Evolutionary conservation across 345 rosid genomes (phyloP).

Genomic region (Boechera retrofracta): DNA sequence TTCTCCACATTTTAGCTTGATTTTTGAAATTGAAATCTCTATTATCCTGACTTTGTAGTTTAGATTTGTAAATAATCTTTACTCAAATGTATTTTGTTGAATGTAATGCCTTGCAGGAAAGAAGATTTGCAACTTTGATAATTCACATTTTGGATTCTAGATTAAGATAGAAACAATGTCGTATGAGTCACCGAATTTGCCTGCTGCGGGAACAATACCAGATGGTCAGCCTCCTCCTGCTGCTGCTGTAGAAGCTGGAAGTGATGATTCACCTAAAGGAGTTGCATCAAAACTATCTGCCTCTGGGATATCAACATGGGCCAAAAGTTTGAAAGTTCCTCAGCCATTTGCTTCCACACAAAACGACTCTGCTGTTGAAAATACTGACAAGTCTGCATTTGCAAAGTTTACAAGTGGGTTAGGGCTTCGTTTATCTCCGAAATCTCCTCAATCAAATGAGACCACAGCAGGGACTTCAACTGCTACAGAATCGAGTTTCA

Average conservation of each 20-base stretch:
- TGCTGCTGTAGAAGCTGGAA: constrained; percentile 48
- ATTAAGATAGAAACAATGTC: constrained; percentile 34
- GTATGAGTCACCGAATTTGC: constrained; percentile 54
- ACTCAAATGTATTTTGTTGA: constrained; percentile 14
- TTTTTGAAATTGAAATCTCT: constrained; percentile 1
- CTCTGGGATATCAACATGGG: constrained; percentile 69
- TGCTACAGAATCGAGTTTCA: constrained; percentile 59
- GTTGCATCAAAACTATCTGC: constrained; percentile 65
- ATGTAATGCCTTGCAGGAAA: constrained; percentile 23
- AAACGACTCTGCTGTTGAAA: constrained; percentile 55
- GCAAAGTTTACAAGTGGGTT: constrained; percentile 79
- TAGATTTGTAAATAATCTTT: not conserved
- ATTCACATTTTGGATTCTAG: constrained; percentile 18
- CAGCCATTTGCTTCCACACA: constrained; percentile 60
- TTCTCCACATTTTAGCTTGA: constrained; percentile 12
- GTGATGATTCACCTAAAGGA: constrained; percentile 52
- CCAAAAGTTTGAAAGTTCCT: constrained; percentile 74
- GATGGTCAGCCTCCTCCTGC: constrained; percentile 48
- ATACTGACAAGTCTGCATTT: constrained; percentile 65
- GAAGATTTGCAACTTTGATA: constrained; percentile 15
- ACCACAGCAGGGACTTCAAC: constrained; percentile 55
- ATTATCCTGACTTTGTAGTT: not conserved
- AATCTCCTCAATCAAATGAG: constrained; percentile 63
- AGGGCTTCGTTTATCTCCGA: constrained; percentile 73
- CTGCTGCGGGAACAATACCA: constrained; percentile 50